A percentile compares a stretch with the other conserved stretches of the same genome.
phyloP scores from a whole-genome alignment of 805 yeast species.

The Wickerhamiella brachini region DNA sequence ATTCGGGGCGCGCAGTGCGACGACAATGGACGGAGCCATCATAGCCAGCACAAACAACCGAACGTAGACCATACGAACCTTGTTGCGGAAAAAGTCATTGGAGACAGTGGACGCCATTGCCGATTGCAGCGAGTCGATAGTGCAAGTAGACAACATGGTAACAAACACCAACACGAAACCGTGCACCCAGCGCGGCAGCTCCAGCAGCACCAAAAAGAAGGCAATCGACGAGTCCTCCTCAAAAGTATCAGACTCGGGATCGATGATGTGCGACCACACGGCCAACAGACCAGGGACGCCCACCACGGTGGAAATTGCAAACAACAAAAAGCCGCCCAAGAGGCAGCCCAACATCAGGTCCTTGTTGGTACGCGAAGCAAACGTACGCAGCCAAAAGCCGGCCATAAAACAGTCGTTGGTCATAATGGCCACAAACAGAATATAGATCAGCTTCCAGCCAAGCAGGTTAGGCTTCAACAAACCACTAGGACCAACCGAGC shows the following conservation, averaged over 20 bases:
- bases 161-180: constrained; percentile 71
- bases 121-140: constrained; percentile 78
- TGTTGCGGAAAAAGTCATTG: constrained; percentile 80
- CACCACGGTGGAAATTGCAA: constrained; percentile 50
- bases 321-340: constrained; percentile 55
- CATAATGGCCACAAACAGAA: constrained; percentile 70
- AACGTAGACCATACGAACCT: constrained; percentile 47
- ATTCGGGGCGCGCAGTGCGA: constrained; percentile 71
- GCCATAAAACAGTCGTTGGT: constrained; percentile 84
- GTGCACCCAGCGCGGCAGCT: constrained; percentile 75
- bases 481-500: constrained; percentile 50
- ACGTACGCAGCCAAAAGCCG: constrained; percentile 90
- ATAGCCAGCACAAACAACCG: constrained; percentile 58
- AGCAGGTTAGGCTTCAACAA: constrained; percentile 51
- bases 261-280: constrained; percentile 70
- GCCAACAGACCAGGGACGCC: constrained; percentile 81
- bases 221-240: constrained; percentile 46
- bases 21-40: constrained; percentile 78
- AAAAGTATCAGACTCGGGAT: constrained; percentile 27
- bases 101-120: constrained; percentile 82
- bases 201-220: constrained; percentile 53
- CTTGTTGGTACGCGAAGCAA: constrained; percentile 66
- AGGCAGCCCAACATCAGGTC: constrained; percentile 66
- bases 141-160: constrained; percentile 66
- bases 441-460: constrained; percentile 84